These are phyloP conservation scores for Akanthomyces dipterigenus DNA, from an alignment of 2,329 filamentous ascomycete genomes.

Conservation along the genomic window DNA sequence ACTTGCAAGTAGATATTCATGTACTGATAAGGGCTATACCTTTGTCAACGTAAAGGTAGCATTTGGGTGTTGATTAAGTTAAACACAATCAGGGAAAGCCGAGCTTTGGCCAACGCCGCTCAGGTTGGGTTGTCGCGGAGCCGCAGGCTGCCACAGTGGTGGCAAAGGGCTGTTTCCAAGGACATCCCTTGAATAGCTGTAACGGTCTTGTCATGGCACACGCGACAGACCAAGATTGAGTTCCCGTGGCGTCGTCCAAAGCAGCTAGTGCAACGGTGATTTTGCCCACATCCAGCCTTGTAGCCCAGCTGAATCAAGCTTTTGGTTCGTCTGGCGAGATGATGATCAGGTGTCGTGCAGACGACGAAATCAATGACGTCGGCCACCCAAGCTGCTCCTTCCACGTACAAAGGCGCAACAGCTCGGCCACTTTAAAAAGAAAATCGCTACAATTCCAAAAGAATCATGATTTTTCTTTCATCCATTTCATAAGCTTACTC, in stretches of 20 bases:
- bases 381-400: background rate
- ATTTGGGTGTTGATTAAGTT: too few species aligned
- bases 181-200: too few species aligned
- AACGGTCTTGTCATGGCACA: background rate
- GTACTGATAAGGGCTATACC: too few species aligned
- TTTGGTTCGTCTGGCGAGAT: background rate
- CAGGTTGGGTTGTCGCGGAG: too few species aligned
- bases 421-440: too few species aligned
- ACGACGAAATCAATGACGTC: constrained; percentile 1
- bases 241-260: background rate
- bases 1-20: too few species aligned
- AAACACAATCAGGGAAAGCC: too few species aligned
- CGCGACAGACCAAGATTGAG: background rate
- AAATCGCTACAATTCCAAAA: background rate
- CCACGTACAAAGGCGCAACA: background rate
- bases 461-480: background rate
- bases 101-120: too few species aligned
- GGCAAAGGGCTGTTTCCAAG: too few species aligned
- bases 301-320: background rate
- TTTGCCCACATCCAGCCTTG: background rate
- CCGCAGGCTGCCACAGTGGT: too few species aligned
- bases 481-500: background rate
- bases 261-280: background rate
- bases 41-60: too few species aligned
- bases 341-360: background rate